Percentiles rank a stretch among this genome's conserved stretches.
phyloP scores from a whole-genome alignment of 495 filamentous ascomycete genomes.

The Podospora appendiculata region DNA sequence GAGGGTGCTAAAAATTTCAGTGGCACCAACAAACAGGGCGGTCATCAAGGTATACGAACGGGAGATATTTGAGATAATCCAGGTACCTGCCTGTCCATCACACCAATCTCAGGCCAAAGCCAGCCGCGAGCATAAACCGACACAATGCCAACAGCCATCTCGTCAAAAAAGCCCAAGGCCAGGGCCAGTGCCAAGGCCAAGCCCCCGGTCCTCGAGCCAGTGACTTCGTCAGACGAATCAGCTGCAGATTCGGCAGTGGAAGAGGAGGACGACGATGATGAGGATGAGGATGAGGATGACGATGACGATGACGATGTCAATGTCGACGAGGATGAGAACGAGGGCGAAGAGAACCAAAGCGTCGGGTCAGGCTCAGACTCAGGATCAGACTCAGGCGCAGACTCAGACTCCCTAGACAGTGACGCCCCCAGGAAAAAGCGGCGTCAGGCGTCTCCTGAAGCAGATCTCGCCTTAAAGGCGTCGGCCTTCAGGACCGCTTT shows the following conservation, averaged over 20 bases:
- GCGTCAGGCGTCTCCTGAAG: conserved; percentile 24
- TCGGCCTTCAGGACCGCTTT: conserved; percentile 19
- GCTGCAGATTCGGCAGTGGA: background rate
- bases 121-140: no score
- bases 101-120: no score
- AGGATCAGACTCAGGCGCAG: conserved; percentile 5
- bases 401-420: conserved; percentile 40
- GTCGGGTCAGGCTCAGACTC: conserved; percentile 3
- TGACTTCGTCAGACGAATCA: no score
- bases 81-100: no score
- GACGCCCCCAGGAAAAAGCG: conserved; percentile 40
- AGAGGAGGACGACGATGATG: background rate
- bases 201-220: background rate
- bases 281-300: background rate
- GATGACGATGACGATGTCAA: background rate
- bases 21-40: no score
- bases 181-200: background rate
- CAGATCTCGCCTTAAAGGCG: conserved; percentile 1
- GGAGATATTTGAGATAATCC: no score
- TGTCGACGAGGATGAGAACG: background rate
- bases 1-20: no score
- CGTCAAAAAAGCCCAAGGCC: no score
- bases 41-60: no score
- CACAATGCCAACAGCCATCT: no score
- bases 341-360: background rate